Evolutionary conservation across 2,329 filamentous ascomycete species (phyloP).

Genomic region (Exophiala aquamarina): DNA sequence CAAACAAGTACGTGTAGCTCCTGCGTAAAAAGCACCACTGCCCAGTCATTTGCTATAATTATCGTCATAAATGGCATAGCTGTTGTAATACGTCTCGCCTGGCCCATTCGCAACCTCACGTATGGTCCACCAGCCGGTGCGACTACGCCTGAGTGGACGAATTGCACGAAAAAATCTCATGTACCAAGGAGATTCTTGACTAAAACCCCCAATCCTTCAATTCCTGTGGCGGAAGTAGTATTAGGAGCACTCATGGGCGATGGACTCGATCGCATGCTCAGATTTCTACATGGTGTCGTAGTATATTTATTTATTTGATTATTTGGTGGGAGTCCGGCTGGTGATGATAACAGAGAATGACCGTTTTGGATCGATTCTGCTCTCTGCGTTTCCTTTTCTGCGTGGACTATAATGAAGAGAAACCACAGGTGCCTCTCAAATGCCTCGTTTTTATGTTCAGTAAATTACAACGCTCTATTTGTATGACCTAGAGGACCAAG

Average conservation of each 20-base stretch:
- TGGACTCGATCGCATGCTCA: too few species aligned
- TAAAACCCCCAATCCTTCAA: constrained; percentile 2
- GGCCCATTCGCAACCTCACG: constrained; percentile 12
- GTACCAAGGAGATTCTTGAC: constrained; percentile 2
- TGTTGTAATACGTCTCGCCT: constrained; percentile 16
- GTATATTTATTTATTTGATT: too few species aligned
- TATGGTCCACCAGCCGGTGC: constrained; percentile 14
- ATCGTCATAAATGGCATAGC: constrained; percentile 14
- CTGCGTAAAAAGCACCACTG: constrained; percentile 10
- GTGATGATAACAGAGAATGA: too few species aligned
- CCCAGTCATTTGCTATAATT: constrained; percentile 6
- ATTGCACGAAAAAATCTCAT: constrained; percentile 15
- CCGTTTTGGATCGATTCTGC: too few species aligned
- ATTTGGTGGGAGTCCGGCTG: too few species aligned
- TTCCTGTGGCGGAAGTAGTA: constrained; percentile 6
- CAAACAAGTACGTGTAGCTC: constrained; percentile 16
- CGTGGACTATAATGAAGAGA: too few species aligned
- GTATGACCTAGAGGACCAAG: too few species aligned
- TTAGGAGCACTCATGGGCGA: constrained; percentile 11
- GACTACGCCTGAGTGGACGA: constrained; percentile 15
- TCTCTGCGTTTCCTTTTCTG: too few species aligned
- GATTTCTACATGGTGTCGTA: too few species aligned
- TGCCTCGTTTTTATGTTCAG: too few species aligned
- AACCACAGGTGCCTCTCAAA: too few species aligned
- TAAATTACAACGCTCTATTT: too few species aligned